Evolutionary conservation across 1,139 yeast genomes (phyloP), one percentile per base, ranked within the genome.

Genomic region (Saccharomycopsis hybrid): DNA sequence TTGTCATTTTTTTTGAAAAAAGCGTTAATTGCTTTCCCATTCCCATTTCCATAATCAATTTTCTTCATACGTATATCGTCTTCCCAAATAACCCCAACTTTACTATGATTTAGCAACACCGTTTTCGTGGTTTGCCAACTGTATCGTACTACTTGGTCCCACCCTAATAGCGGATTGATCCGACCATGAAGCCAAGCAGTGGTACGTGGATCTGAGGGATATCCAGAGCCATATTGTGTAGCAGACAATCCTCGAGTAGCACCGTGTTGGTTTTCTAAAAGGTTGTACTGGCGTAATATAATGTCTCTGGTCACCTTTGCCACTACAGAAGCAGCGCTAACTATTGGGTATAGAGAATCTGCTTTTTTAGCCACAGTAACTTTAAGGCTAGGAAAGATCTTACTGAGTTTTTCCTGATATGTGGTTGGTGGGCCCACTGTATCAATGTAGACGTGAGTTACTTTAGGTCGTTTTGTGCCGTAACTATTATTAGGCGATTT

Each of bases 81-180:
- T 48, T 74, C 79, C 86, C 88, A 82, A 40, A 73, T 74, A 44
- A 82, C 70, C 2, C 61, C 63, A 1, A 70, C 72, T 0, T 79
- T 82, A 2, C 73, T 72, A 44, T 72, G 67, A 43, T 74, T 76
- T 24, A 74, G 75, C 44, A 92, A 66, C 36, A 84, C 72, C 55
- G 88, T 95, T 57, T 78, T 80, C 1, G 96, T 81, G 0, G 98
- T 92, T 60, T 87, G 94, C 98, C 99, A 92, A 44, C 95, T 88
- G 60, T 85, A 92, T 50, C 99, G 68, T 2, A 86, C 81, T 44
- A 88, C 70, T 47, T 73, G 74, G 45, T 80, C 76, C 97, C 97
- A 94, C 0, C 98, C 98, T 67, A 87, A 87, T 24, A 90, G 71
- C 2, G 77, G 77, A 61, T 87, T 88, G 35, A 85, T 78, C 41